Base-by-base conservation (phyloP, 73 alveolate genomes). In the Paramecium caudatum region DNA sequence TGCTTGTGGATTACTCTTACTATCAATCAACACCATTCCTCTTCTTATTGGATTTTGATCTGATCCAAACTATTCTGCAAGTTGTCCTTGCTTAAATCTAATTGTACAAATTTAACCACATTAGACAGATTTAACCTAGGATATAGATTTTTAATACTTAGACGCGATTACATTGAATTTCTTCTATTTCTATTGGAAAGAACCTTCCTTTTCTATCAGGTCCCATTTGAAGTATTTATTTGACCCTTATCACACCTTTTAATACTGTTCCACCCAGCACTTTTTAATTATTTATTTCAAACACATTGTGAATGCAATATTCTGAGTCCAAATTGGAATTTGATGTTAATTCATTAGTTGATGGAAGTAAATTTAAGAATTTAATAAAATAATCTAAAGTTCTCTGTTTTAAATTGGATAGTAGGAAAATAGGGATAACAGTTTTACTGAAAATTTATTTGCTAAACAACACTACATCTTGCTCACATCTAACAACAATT, bases 181-280 rank as follows among this genome's bases (percentile, higher is more conserved):
- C 96, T 41, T 93, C 91, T 2, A 97, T 94, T 82, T 94, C 98
- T 36, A 96, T 97, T 43, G 92, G 91, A 78, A 92, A 84, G 61
- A 97, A 97, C 47, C 95, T 90, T 1, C 99, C 99, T n/a, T 90
- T 85, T 34, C 91, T 78, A 82, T 97, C 99, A 13, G 99, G 99
- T 7, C 99, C 99, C 78, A 97, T 90, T 91, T 49, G 82, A 91
- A 94, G 82, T 85, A 86, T 92, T 62, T 96, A 47, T 46, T 94
- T 91, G 47, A 84, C 87, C 19, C 92, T 55, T 8, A 97, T 82
- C 47, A 90, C 86, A 30, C 99, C 99, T 80, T 95, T 96, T 12
- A 94, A 90, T 12, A 97, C 96, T 45, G 95, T 97, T 10, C 99
- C 99, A 19, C 94, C 92, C 13, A 97, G 92, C 27, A 97, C 95